Evolutionary conservation across 2,329 filamentous ascomycete species (phyloP), one percentile per base, ranked within the genome.

Genomic region (Rosellinia necatrix): DNA sequence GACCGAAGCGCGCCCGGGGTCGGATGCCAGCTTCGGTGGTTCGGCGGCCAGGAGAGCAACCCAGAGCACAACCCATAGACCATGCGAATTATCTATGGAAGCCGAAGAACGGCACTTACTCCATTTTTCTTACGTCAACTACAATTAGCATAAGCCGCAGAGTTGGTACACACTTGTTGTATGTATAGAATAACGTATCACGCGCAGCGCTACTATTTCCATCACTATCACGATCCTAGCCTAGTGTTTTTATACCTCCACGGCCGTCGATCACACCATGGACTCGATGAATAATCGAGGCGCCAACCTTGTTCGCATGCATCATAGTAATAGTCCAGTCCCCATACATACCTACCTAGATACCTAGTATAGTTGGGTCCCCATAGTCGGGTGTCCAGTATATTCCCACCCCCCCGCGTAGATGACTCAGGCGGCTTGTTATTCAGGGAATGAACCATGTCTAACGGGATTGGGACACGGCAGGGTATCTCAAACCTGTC

Each of bases 61-160:
- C 22, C 3, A 44, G 21, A 25, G 29, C 35, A 40, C 40, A 44
- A 46, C 37, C 24, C 29, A 49, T 49, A 15, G 47, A 25, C 38
- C 17, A 30, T 43, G 54, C 15, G 21, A 19, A 51, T 42, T 27
- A n/a, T n/a, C n/a, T n/a, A 15, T 37, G 27, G 30, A 40, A 61
- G 59, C 57, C 54, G 57, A 65, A 60, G 48, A 62, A 57, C 65
- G 61, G 60, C 58, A 61, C 19, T 19, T 19, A 19, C 56, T 53
- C 57, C 55, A 38, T 64, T 58, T 56, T 55, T 58, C 49, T 65
- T 67, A 64, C 65, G 64, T 67, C 63, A 67, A 63, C 48, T 57
- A 6, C 29, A 22, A 21, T 35, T 29, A 21, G 4, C 10, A 35
- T 22, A 7, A 19, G 42, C n/a, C n/a, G n/a, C n/a, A n/a, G n/a